These are phyloP conservation scores for Sphagnum contortum DNA, from an alignment of 225 moss, liverwort and hornwort species.

Conservation along the genomic window DNA sequence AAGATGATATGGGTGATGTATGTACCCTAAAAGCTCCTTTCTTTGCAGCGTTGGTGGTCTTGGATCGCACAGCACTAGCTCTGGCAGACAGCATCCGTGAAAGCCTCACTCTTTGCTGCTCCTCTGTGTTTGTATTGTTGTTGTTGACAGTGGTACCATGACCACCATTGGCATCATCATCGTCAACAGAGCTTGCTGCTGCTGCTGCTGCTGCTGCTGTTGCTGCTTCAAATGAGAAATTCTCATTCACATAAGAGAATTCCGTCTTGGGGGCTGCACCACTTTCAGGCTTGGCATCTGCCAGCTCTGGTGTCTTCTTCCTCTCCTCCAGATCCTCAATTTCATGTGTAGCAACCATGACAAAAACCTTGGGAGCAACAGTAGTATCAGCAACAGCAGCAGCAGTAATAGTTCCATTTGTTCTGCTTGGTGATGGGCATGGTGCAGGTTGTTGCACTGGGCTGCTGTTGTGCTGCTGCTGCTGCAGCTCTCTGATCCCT, in stretches of 20 bases:
- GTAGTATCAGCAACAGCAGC: conserved; percentile 2
- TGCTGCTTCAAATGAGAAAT: conserved; percentile 10
- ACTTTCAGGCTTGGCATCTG: conserved; percentile 14
- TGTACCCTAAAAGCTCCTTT: conserved; percentile 43
- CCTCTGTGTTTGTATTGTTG: conserved; percentile 17
- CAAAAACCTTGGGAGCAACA: not conserved
- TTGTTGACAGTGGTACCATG: too few species aligned
- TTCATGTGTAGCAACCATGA: too few species aligned
- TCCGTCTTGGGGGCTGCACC: not conserved
- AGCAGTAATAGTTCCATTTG: conserved; percentile 7
- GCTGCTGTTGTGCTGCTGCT: not conserved
- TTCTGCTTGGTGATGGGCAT: conserved; percentile 19
- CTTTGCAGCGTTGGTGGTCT: conserved; percentile 39
- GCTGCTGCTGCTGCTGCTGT: not conserved
- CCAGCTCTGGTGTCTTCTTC: conserved; percentile 28
- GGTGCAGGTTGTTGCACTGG: conserved; percentile 11
- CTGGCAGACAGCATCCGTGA: conserved; percentile 28
- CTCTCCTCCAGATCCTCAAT: conserved; percentile 10
- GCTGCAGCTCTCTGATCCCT: not conserved
- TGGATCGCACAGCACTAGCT: conserved; percentile 33
- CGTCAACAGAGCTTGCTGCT: too few species aligned
- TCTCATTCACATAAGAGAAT: conserved; percentile 12
- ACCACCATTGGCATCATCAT: conserved; percentile 2
- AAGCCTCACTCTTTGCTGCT: conserved; percentile 22
- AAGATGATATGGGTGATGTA: not conserved